A percentile compares a stretch with the other conserved stretches of the same genome.
phyloP scores from a whole-genome alignment of 2,329 filamentous ascomycete genomes.

The Colletotrichum echinochloae region DNA sequence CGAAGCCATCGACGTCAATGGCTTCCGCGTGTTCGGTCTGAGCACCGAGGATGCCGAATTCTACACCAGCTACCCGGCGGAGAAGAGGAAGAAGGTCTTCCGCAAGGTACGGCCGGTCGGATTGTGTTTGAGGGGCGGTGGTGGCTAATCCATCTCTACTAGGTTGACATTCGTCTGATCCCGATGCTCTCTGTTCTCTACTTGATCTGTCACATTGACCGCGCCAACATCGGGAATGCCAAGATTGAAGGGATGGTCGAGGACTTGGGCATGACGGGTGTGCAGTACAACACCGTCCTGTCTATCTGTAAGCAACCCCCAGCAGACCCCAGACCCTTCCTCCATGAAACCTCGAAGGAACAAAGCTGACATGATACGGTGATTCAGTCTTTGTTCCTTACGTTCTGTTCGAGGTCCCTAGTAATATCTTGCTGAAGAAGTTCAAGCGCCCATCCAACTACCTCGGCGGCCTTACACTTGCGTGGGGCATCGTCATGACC shows the following conservation, averaged over 20 bases:
- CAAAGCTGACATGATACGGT: background rate
- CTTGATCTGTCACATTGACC: constrained; percentile 67
- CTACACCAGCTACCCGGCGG: constrained; percentile 45
- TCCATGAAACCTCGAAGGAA: constrained; percentile 68
- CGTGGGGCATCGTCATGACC: constrained; percentile 48
- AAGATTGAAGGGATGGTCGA: constrained; percentile 57
- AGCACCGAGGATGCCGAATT: constrained; percentile 48
- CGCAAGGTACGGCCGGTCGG: constrained; percentile 37
- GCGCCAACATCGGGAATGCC: constrained; percentile 64
- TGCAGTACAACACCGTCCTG: constrained; percentile 63
- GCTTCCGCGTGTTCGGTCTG: constrained; percentile 48
- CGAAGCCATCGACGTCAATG: constrained; percentile 45
- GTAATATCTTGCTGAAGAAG: constrained; percentile 74
- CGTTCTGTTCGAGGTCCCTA: constrained; percentile 72
- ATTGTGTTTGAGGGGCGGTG: too few relatives aligned
- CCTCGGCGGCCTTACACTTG: constrained; percentile 72
- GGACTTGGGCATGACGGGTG: constrained; percentile 62
- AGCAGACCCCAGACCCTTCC: too few relatives aligned
- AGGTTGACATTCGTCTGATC: constrained; percentile 43
- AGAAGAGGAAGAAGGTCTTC: constrained; percentile 44
- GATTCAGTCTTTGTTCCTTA: constrained; percentile 73
- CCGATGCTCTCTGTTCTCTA: constrained; percentile 69
- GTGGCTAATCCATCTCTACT: background rate
- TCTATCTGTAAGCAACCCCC: constrained; percentile 73
- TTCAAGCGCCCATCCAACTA: constrained; percentile 72